These are phyloP conservation scores for Auriscalpium orientale DNA, from an alignment of 768 basidiomycete genomes.

Conservation along the genomic window DNA sequence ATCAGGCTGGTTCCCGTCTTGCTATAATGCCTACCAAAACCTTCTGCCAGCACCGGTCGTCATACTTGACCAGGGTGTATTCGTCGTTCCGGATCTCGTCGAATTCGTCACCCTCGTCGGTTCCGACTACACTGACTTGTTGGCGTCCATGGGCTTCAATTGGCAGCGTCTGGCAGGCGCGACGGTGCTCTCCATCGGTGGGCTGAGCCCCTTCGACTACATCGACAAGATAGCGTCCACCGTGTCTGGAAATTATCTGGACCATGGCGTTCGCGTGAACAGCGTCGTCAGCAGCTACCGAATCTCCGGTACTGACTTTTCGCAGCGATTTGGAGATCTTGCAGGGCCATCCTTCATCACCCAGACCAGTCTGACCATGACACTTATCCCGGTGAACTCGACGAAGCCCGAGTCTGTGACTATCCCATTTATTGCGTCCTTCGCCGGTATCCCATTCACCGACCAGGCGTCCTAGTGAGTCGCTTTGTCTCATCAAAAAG, in stretches of 20 bases:
- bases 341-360: conserved; percentile 46
- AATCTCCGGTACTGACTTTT: conserved; percentile 31
- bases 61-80: neutral
- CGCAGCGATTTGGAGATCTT: conserved; percentile 50
- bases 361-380: conserved; percentile 39
- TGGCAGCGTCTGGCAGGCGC: conserved; percentile 58
- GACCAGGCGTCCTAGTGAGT: conserved; percentile 46
- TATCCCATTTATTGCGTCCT: conserved; percentile 46
- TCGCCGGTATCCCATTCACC: conserved; percentile 40
- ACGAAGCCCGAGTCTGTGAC: conserved; percentile 40
- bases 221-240: conserved; percentile 49
- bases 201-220: conserved; percentile 44
- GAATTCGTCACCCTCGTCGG: conserved; percentile 4
- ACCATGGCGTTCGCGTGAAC: conserved; percentile 57
- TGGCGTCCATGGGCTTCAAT: conserved; percentile 9
- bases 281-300: conserved; percentile 55
- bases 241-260: conserved; percentile 56
- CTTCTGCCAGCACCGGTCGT: conserved; percentile 15
- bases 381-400: conserved; percentile 37
- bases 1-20: conserved; percentile 48
- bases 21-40: conserved; percentile 42
- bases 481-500: neutral
- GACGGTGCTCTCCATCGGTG: conserved; percentile 45
- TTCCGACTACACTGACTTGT: conserved; percentile 2
- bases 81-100: conserved; percentile 7